Evolutionary conservation across 1,284 basidiomycete species (phyloP), one percentile per base, ranked within the genome.

Genomic region (Cryptococcus floricola): DNA sequence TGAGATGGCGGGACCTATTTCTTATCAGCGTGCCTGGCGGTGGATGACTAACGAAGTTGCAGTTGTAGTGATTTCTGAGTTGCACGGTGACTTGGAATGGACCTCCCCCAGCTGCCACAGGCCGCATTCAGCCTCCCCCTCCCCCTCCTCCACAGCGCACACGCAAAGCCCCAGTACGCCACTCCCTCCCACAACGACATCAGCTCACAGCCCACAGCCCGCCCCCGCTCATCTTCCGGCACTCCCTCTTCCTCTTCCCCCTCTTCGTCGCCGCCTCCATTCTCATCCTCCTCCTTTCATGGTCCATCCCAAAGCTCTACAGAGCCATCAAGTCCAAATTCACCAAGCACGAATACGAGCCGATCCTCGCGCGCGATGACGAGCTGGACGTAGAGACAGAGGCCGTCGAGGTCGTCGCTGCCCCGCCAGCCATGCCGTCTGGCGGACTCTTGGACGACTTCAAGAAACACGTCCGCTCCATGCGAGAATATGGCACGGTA

Each of bases 221-320:
- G 16, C 52, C 65, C 3, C 68, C 67, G 4, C 55, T 74, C 19
- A 44, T 74, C 37, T 48, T 73, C 10, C 50, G 52, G 13, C 68
- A 76, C 50, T 70, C 66, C 19, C 67, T 77, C 16, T 71, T 71
- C 51, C 61, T 75, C 49, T 65, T 77, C 4, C 76, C 76, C 13
- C 54, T 73, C 39, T 56, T 74, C 41, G 71, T 69, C 12, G 47
- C 59, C 34, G 39, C 66, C 28, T 77, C 75, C 3, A 46, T 69
- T 8, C 18, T 60, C 38, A 52, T 67, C 39, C 70, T 70, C 43
- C 57, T 67, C 39, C 57, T 68, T 41, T 67, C 62, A 10, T 63
- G 64, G 39, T 46, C 63, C n/a, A 31, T 73, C 19, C 69, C 69
- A 4, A 57, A 57, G 44, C 23, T 67, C 13, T 65, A 63, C 57